Base-by-base conservation (phyloP, 2,329 filamentous ascomycete species). In the Rutstroemia sp. region DNA sequence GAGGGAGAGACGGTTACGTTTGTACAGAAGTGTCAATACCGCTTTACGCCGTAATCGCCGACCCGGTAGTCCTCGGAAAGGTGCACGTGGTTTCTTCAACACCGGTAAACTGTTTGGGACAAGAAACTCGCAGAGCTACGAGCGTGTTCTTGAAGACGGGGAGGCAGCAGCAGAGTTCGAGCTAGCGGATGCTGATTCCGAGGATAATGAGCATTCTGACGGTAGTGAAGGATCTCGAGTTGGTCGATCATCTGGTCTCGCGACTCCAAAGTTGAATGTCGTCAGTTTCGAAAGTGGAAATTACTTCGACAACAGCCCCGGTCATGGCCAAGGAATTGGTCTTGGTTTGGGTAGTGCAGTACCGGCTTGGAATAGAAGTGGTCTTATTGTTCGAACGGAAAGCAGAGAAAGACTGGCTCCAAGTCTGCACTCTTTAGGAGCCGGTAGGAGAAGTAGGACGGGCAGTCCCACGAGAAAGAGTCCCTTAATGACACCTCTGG, bases 101-200 rank as follows among this genome's bases (percentile, higher is more conserved):
- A 78, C 78, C 7, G 78, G 78, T 60, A 89, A 87, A 67, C 71
- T 94, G 4, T 87, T 95, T 60, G 80, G 77, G 19, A 66, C 79
- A 14, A 78, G 81, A 5, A 72, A 70, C 50, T 72, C 74, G 0
- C 68, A 76, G 7, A 75, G 80, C 2, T 96, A 96, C 67, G 92
- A 96, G 68, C 84, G 90, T 30, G 86, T 96, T 3, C 73, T 95
- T 51, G 91, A 96, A 72, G 88, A 92, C 63, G 91, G 88, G 12
- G 81, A 83, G n/a, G 73, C 75, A 10, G 75, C 73, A 2, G 72
- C 81, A 54, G 86, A 90, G 44, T 92, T 95, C 67, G 92, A 96
- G 68, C 79, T 96, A 2, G 83, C 80, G 27, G 83, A 83, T 16
- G 73, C 82, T 8, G 81, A 84, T 30, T 50, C 83, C 1, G 79